These are phyloP conservation scores for Hepatocystis sp. DNA, from an alignment of 169 alveolate genomes.

Conservation along the genomic window DNA sequence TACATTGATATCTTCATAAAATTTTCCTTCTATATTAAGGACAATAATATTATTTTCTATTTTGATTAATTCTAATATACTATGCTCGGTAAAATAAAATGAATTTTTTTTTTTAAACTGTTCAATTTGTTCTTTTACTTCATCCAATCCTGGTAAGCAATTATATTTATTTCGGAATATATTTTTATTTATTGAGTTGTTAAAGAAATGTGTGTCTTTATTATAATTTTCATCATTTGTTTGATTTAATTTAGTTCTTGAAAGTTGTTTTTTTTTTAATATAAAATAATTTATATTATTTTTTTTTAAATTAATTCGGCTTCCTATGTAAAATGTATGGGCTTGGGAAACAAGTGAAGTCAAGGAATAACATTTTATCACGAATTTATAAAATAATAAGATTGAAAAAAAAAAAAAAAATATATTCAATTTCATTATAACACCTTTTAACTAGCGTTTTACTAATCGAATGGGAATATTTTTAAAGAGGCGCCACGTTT, in stretches of 20 bases:
- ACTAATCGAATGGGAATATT: too few relatives aligned
- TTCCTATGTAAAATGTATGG: not conserved
- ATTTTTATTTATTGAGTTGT: constrained; percentile 14
- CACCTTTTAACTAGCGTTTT: too few relatives aligned
- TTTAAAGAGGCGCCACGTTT: too few relatives aligned
- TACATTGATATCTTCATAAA: constrained; percentile 67
- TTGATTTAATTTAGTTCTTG: constrained; percentile 16
- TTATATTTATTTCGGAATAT: constrained; percentile 67
- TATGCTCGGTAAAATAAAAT: constrained; percentile 70
- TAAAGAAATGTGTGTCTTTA: constrained; percentile 13
- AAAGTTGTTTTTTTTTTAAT: constrained; percentile 9
- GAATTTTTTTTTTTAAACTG: constrained; percentile 49
- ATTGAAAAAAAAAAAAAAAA: constrained; percentile 9
- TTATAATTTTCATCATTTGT: constrained; percentile 29
- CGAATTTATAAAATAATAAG: constrained; percentile 14
- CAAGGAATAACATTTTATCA: not conserved
- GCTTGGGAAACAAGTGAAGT: too few relatives aligned
- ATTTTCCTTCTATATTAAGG: constrained; percentile 59
- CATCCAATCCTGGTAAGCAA: constrained; percentile 54
- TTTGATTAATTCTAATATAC: constrained; percentile 65
- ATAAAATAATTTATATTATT: constrained; percentile 10
- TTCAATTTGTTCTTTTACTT: constrained; percentile 28
- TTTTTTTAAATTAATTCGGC: constrained; percentile 2
- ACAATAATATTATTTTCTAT: constrained; percentile 67
- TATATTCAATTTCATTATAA: constrained; percentile 27